Percentiles rank a stretch among this genome's conserved stretches.
These are phyloP conservation scores for Phytophthora crassamura DNA, from an alignment of 352 stramenopile species.

Conservation along the genomic window DNA sequence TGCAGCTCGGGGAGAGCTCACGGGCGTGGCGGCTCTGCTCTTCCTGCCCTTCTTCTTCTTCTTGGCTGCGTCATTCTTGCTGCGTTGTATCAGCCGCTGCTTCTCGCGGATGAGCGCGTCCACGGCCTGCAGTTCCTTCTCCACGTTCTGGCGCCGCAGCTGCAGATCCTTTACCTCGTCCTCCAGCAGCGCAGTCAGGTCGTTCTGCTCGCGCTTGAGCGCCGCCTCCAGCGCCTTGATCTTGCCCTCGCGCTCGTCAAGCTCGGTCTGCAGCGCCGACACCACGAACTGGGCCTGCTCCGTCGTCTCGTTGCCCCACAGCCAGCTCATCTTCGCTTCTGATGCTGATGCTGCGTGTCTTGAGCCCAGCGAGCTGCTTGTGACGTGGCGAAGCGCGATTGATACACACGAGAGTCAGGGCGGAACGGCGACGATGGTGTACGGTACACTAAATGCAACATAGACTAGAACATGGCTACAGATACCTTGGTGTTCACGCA, in stretches of 20 bases:
- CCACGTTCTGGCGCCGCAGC: slow-evolving; percentile 44
- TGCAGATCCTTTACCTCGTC: slow-evolving; percentile 78
- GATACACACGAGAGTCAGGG: slow-evolving; percentile 15
- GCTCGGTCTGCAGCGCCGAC: slow-evolving; percentile 77
- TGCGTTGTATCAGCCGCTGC: slow-evolving; percentile 60
- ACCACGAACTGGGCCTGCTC: slow-evolving; percentile 89
- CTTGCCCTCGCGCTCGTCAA: slow-evolving; percentile 84
- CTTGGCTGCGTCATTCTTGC: slow-evolving; percentile 48
- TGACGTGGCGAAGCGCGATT: slow-evolving; percentile 33
- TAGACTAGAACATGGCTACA: slow-evolving; percentile 11
- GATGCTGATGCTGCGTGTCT: slow-evolving; percentile 6
- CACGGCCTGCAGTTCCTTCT: slow-evolving; percentile 55
- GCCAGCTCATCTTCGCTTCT: slow-evolving; percentile 64
- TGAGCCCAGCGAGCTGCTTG: slow-evolving; percentile 1
- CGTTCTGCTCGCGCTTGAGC: slow-evolving; percentile 77
- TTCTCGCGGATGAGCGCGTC: slow-evolving; percentile 71
- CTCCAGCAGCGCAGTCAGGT: slow-evolving; percentile 62
- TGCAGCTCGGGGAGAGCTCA: slow-evolving; percentile 18
- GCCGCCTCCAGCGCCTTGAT: slow-evolving; percentile 81
- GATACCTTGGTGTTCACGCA: too few species aligned
- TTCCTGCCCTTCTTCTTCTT: slow-evolving; percentile 57
- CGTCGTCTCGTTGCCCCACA: slow-evolving; percentile 87
- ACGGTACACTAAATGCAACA: slow-evolving; percentile 1
- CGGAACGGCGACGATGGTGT: slow-evolving; percentile 1
- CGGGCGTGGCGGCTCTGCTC: slow-evolving; percentile 13